Evolutionary conservation across 208 protist genomes (phyloP).

Genomic region (Crithidia fasciculata): DNA sequence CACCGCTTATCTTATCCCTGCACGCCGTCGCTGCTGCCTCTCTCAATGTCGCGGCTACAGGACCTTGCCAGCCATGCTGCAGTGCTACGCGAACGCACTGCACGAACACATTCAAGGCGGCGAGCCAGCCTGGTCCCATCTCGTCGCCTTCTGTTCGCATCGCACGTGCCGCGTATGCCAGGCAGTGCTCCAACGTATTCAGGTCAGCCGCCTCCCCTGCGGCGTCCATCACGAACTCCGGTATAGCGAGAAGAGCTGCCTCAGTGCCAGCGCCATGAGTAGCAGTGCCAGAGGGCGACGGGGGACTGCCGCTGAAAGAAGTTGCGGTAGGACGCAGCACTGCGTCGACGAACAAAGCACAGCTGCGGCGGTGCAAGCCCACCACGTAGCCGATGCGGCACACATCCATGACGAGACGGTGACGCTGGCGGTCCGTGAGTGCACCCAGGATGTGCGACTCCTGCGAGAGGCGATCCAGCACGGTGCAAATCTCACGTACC

Average conservation of each 20-base stretch:
- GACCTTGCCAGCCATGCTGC: slow-evolving; percentile 19
- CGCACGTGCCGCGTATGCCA: not conserved
- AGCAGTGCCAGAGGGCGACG: not conserved
- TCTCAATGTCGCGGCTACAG: not conserved
- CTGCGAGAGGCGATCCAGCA: slow-evolving; percentile 28
- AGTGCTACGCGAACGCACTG: slow-evolving; percentile 32
- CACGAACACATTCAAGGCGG: slow-evolving; percentile 21
- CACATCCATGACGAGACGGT: slow-evolving; percentile 22
- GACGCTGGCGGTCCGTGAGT: slow-evolving; percentile 22
- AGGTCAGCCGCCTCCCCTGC: slow-evolving; percentile 31
- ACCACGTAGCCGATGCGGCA: slow-evolving; percentile 34
- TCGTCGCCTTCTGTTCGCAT: not conserved
- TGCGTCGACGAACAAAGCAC: slow-evolving; percentile 26
- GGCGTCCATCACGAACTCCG: slow-evolving; percentile 37
- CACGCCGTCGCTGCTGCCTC: not conserved
- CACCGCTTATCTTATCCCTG: not conserved
- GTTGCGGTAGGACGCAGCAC: slow-evolving; percentile 1
- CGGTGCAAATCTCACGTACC: slow-evolving; percentile 2
- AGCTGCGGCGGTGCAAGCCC: slow-evolving; percentile 30
- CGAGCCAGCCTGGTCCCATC: slow-evolving; percentile 12
- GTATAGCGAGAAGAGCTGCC: not conserved
- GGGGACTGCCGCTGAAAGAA: too few species aligned
- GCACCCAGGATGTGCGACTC: slow-evolving; percentile 16
- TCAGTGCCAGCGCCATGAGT: not conserved
- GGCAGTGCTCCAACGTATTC: slow-evolving; percentile 21